phyloP scores from a whole-genome alignment of 2,329 filamentous ascomycete genomes.

The Pestalotiopsis sp. region DNA sequence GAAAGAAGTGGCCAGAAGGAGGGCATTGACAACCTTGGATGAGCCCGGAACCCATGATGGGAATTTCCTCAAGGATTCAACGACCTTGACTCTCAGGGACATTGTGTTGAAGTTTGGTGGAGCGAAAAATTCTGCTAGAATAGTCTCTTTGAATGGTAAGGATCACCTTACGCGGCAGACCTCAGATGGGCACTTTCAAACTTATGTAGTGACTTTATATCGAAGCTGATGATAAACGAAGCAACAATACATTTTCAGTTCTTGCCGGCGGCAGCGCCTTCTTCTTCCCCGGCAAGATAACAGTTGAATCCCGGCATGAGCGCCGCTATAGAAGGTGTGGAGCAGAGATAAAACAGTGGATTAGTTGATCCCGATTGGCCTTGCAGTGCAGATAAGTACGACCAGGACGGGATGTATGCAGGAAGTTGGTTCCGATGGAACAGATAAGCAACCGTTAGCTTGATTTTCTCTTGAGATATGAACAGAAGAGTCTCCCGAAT shows the following conservation, averaged over 20 bases:
- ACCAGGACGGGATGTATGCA: background rate
- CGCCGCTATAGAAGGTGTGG: constrained; percentile 2
- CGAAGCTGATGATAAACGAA: background rate
- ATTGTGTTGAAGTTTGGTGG: background rate
- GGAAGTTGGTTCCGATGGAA: background rate
- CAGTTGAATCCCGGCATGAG: background rate
- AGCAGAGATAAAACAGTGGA: constrained; percentile 1
- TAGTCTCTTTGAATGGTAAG: background rate
- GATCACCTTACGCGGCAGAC: background rate
- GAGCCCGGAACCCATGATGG: constrained; percentile 4
- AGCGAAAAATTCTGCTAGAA: background rate
- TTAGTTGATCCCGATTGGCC: background rate
- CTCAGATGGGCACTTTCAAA: background rate
- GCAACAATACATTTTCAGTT: too few species aligned
- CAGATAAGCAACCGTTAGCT: background rate
- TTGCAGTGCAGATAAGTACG: background rate
- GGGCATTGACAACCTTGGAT: constrained; percentile 2
- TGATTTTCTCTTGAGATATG: background rate
- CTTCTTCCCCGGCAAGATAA: background rate
- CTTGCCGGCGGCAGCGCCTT: background rate
- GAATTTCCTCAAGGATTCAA: background rate
- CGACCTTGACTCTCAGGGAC: background rate
- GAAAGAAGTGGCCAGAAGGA: constrained; percentile 1
- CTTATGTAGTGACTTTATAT: background rate
- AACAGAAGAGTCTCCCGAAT: background rate